These are phyloP conservation scores for Zygosaccharomyces gambellarensis DNA, from an alignment of 805 yeast species.

Conservation along the genomic window DNA sequence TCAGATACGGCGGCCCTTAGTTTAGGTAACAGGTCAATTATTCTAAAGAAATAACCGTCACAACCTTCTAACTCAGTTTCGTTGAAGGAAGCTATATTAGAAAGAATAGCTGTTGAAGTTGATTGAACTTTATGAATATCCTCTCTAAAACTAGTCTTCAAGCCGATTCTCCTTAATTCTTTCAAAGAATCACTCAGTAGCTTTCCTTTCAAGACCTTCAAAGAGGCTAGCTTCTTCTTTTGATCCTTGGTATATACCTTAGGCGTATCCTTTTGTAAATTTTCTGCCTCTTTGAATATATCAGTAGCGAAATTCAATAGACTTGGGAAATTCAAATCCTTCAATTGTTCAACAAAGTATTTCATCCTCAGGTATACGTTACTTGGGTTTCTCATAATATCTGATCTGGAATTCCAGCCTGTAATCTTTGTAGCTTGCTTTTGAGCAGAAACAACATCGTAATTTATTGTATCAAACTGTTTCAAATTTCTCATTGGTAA, in stretches of 20 bases:
- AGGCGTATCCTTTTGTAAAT: constrained; percentile 76
- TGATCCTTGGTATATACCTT: constrained; percentile 60
- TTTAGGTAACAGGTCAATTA: constrained; percentile 77
- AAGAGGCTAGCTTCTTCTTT: constrained; percentile 62
- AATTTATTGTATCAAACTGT: constrained; percentile 6
- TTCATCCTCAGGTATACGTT: constrained; percentile 54
- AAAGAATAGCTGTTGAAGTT: constrained; percentile 58
- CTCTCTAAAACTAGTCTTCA: constrained; percentile 59
- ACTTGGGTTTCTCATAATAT: constrained; percentile 47
- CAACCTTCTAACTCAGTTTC: constrained; percentile 42
- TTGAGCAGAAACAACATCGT: constrained; percentile 14
- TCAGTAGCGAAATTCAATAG: constrained; percentile 53
- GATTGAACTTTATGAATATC: constrained; percentile 61
- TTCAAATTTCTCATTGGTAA: constrained; percentile 7
- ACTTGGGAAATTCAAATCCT: constrained; percentile 40
- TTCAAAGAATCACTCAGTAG: constrained; percentile 71
- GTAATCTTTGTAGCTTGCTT: constrained; percentile 35
- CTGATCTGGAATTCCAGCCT: constrained; percentile 54
- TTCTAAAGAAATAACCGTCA: constrained; percentile 54
- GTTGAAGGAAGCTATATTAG: constrained; percentile 46
- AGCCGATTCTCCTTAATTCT: constrained; percentile 71
- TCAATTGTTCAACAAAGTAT: constrained; percentile 38
- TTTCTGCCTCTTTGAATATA: constrained; percentile 52
- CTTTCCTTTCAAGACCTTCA: constrained; percentile 77
- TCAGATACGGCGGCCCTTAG: constrained; percentile 59